A percentile compares a stretch with the other conserved stretches of the same genome.
Evolutionary conservation across 73 alveolate genomes (phyloP).

Genomic region (Blepharisma japonicum): DNA sequence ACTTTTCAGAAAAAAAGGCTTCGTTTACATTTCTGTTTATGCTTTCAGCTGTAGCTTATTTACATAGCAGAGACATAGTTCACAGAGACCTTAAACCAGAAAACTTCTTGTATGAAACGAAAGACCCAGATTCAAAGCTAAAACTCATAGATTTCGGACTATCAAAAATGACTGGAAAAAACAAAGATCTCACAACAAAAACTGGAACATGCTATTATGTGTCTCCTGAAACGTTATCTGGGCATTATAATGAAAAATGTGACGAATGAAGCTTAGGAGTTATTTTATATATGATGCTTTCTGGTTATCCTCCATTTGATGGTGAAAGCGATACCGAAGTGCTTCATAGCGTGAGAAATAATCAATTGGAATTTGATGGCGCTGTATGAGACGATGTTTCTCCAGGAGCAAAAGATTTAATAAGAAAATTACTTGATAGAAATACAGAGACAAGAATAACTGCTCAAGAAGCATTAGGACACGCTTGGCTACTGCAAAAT

Average conservation of each 20-base stretch:
- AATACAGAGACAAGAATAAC: slow-evolving; percentile 44
- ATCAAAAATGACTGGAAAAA: slow-evolving; percentile 47
- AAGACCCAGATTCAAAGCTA: slow-evolving; percentile 58
- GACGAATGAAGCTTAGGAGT: slow-evolving; percentile 93
- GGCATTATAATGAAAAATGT: slow-evolving; percentile 80
- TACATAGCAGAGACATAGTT: slow-evolving; percentile 59
- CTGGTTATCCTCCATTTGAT: slow-evolving; percentile 91
- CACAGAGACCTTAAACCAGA: slow-evolving; percentile 67
- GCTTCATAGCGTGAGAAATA: slow-evolving; percentile 55
- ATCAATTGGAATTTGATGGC: slow-evolving; percentile 36
- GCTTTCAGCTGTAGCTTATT: slow-evolving; percentile 67
- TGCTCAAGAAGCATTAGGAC: slow-evolving; percentile 41
- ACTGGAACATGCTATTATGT: slow-evolving; percentile 92
- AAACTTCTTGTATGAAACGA: slow-evolving; percentile 43
- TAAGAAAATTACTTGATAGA: slow-evolving; percentile 9
- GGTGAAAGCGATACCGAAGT: slow-evolving; percentile 79
- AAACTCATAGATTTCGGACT: slow-evolving; percentile 91
- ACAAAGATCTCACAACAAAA: slow-evolving; percentile 75
- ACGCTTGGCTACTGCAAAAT: slow-evolving; percentile 37
- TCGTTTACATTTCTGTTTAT: slow-evolving; percentile 64
- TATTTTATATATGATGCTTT: slow-evolving; percentile 71
- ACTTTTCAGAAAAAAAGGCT: slow-evolving; percentile 82
- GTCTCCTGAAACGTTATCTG: slow-evolving; percentile 90
- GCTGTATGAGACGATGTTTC: slow-evolving; percentile 45
- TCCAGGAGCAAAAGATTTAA: slow-evolving; percentile 38